Evolutionary conservation across 768 basidiomycete genomes (phyloP).

Genomic region (Mycena polygramma): DNA sequence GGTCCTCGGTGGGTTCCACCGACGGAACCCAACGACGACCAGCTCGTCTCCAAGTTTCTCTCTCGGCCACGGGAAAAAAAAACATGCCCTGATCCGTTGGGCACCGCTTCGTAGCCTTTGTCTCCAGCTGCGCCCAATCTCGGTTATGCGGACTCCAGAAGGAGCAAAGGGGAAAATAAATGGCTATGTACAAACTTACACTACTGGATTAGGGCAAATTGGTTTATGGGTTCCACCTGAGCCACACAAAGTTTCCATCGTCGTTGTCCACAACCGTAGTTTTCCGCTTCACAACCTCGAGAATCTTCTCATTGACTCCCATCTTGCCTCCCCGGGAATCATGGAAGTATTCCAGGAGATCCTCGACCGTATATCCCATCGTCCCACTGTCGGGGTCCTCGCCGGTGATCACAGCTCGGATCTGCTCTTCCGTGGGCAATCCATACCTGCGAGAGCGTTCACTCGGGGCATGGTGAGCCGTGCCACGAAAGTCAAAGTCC

Average conservation of each 20-base stretch:
- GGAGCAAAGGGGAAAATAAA: slow-evolving; percentile 10
- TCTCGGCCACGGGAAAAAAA: background rate
- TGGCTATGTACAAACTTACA: slow-evolving; percentile 8
- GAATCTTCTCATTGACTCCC: slow-evolving; percentile 81
- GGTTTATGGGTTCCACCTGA: slow-evolving; percentile 66
- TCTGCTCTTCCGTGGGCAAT: slow-evolving; percentile 84
- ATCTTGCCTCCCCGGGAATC: slow-evolving; percentile 62
- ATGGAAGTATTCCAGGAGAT: slow-evolving; percentile 71
- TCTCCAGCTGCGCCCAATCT: slow-evolving; percentile 10
- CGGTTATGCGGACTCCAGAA: slow-evolving; percentile 3
- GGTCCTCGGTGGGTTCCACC: background rate
- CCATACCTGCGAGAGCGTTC: slow-evolving; percentile 55
- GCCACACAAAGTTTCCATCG: slow-evolving; percentile 71
- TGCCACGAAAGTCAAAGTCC: slow-evolving; percentile 7
- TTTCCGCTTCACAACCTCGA: slow-evolving; percentile 79
- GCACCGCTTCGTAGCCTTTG: slow-evolving; percentile 21
- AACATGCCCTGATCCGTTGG: background rate
- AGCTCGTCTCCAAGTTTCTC: no score
- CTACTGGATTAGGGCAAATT: slow-evolving; percentile 2
- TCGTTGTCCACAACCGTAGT: slow-evolving; percentile 73
- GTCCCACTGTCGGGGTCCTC: slow-evolving; percentile 71
- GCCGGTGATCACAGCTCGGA: slow-evolving; percentile 76
- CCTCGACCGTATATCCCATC: slow-evolving; percentile 70
- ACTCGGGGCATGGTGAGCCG: slow-evolving; percentile 10
- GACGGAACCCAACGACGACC: background rate